A percentile compares a stretch with the other conserved stretches of the same genome.
Evolutionary conservation across 108 stramenopile genomes (phyloP).

Genomic region (Aurantiochytrium sp.): DNA sequence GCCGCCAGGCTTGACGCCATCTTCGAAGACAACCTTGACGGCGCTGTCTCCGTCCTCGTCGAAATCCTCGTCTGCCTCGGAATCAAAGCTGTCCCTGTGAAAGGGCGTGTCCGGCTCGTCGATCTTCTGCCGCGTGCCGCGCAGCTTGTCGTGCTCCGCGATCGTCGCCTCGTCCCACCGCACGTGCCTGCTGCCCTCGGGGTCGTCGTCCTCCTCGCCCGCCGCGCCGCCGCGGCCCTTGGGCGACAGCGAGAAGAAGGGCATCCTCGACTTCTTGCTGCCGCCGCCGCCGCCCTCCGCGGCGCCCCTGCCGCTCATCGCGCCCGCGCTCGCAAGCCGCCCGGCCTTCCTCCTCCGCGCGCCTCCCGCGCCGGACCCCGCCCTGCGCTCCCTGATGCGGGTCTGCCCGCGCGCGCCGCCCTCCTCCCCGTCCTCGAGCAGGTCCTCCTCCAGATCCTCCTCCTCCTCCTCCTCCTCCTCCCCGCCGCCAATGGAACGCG

Average conservation of each 20-base stretch:
- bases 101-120: conserved; percentile 32
- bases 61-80: not conserved
- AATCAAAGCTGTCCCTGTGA: not conserved
- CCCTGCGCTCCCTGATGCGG: not conserved
- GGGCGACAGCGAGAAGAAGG: not conserved
- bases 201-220: not conserved
- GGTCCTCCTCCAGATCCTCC: too few relatives aligned
- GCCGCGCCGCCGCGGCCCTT: not conserved
- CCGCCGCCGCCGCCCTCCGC: not conserved
- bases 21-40: not conserved
- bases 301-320: not conserved
- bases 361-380: not conserved
- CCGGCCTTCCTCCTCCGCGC: not conserved
- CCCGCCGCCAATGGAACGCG: too few relatives aligned
- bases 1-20: not conserved
- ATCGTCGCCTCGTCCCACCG: conserved; percentile 45
- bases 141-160: conserved; percentile 47
- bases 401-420: not conserved
- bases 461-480: too few relatives aligned
- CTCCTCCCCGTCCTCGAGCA: not conserved
- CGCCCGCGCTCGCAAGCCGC: not conserved
- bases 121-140: conserved; percentile 48
- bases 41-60: not conserved
- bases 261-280: not conserved
- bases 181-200: not conserved